Conservation (phyloP, 1,284 basidiomycete species). For the Irpex rosettiformis region DNA sequence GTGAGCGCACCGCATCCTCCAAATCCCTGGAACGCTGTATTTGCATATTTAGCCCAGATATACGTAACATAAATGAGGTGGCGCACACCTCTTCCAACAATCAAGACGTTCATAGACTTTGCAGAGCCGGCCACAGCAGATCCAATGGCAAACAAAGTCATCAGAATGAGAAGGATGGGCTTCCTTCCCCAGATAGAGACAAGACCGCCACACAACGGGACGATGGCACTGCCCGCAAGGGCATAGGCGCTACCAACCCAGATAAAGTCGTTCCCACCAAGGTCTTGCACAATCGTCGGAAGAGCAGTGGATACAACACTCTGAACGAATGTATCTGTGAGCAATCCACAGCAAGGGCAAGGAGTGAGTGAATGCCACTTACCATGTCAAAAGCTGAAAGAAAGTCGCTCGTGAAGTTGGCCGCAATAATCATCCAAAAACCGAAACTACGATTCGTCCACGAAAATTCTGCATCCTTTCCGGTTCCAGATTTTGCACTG, state of each 20-base stretch:
- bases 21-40: slow-evolving; percentile 3
- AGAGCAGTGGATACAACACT: slow-evolving; percentile 8
- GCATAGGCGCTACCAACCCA: slow-evolving; percentile 10
- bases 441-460: not conserved
- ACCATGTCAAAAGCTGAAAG: slow-evolving; percentile 3
- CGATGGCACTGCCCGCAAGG: slow-evolving; percentile 2
- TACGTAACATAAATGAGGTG: not conserved
- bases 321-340: not conserved
- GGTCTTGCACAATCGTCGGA: slow-evolving; percentile 6
- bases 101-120: slow-evolving; percentile 2
- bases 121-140: slow-evolving; percentile 2
- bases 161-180: not conserved
- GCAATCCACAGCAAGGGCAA: too few species aligned
- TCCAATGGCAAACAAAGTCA: slow-evolving; percentile 3
- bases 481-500: too few species aligned
- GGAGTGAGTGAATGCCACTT: not conserved
- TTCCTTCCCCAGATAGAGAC: slow-evolving; percentile 1
- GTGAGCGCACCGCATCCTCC: slow-evolving; percentile 2
- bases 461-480: not conserved
- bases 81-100: slow-evolving; percentile 4
- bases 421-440: slow-evolving; percentile 35
- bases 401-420: slow-evolving; percentile 10
- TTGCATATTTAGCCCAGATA: too few species aligned
- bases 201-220: slow-evolving; percentile 4
- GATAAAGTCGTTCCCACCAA: slow-evolving; percentile 6